Base-by-base conservation (phyloP, 441 rosid species). In the Euphorbia schlechtendalii region DNA sequence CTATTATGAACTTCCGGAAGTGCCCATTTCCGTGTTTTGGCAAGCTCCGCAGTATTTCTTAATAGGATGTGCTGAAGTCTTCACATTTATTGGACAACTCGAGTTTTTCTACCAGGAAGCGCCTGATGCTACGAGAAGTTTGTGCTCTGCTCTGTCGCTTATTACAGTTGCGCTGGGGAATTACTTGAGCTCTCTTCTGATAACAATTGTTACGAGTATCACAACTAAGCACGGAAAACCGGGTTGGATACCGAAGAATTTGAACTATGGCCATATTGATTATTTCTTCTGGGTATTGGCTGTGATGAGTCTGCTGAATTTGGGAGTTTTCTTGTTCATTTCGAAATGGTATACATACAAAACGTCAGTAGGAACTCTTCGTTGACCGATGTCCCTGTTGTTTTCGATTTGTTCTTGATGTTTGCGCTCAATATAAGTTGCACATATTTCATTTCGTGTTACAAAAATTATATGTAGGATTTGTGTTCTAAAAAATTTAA, bases 81-180 rank as follows among this genome's bases (percentile, higher is more conserved):
- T 93, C 69, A 90, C 96, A 14, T 84, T 86, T 62, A 82, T 93
- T 1, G 97, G 99, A 0, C 91, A 93, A 64, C 58, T 90, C 40
- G 97, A 93, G 82, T 93, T 93, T 59, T 90, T 90, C 73, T 93
- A 93, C 14, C 89, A 88, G 43, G 90, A 93, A 52, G 99, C 96
- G 10, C 99, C 99, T 3, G 95, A 93, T 72, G 95, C 95, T 0
- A 88, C 88, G 96, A 79, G 97, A 61, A 90, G 96, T 68, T 71
- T 90, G 59, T 88, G 96, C 78, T 87, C 93, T 0, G 97, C 97
- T 15, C 77, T 93, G 22, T 76, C 92, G 2, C 84, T 93, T 17
- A 88, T 96, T 0, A 93, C 92, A 0, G 86, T 82, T 25, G 91
- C 99, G 12, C 74, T 86, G 0, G 99, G 99, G 41, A 93, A 81